Conservation (phyloP, 306 rosid genomes). For the Ammopiptanthus mongolicus region DNA sequence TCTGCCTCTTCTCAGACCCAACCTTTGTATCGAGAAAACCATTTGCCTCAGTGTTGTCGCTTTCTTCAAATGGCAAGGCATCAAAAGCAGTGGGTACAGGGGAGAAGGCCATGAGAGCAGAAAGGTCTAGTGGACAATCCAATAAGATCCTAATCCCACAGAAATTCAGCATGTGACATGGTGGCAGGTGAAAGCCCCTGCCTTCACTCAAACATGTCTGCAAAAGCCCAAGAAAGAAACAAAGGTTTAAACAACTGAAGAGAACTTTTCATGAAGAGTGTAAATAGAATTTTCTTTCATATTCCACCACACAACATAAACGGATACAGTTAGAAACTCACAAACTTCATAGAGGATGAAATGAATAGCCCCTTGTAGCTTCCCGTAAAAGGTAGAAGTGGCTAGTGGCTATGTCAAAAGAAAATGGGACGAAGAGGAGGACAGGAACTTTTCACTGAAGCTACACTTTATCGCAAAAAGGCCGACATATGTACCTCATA, state of each 20-base stretch:
- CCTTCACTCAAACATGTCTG: conserved; percentile 84
- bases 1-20: conserved; percentile 36
- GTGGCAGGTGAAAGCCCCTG: conserved; percentile 65
- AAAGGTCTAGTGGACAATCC: conserved; percentile 82
- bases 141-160: conserved; percentile 73
- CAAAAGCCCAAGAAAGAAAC: neutral
- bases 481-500: neutral
- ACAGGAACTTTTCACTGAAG: neutral
- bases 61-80: conserved; percentile 19
- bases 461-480: neutral
- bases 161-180: conserved; percentile 68
- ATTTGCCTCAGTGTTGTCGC: conserved; percentile 1
- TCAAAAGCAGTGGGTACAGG: conserved; percentile 48
- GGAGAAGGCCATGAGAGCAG: conserved; percentile 70
- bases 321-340: conserved; percentile 14
- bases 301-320: neutral
- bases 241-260: neutral
- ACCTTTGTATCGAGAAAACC: conserved; percentile 13
- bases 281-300: neutral
- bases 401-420: neutral
- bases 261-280: neutral
- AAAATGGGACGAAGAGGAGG: neutral
- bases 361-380: neutral
- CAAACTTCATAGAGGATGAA: conserved; percentile 36
- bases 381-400: neutral